Percentiles rank a stretch among this genome's conserved stretches.
phyloP scores from a whole-genome alignment of 768 basidiomycete species.

The Mycena indigotica region DNA sequence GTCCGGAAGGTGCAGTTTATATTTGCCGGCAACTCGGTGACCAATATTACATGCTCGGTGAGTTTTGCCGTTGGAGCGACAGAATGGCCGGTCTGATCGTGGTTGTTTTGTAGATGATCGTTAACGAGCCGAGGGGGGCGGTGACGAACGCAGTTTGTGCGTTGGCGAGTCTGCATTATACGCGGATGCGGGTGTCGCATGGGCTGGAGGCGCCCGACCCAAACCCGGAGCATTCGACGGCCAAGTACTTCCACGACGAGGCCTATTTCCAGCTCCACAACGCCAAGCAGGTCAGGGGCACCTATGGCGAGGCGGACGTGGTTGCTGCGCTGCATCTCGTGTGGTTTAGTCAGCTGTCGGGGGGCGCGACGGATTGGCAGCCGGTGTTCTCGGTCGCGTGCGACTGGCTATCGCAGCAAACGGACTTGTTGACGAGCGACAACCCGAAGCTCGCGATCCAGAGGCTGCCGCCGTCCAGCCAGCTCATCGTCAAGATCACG shows the following conservation, averaged over 20 bases:
- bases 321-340: slow-evolving; percentile 79
- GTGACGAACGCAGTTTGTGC: slow-evolving; percentile 76
- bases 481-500: slow-evolving; percentile 67
- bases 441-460: slow-evolving; percentile 63
- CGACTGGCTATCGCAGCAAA: slow-evolving; percentile 71
- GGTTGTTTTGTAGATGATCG: slow-evolving; percentile 44
- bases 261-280: slow-evolving; percentile 63
- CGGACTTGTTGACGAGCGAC: slow-evolving; percentile 61
- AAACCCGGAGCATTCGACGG: slow-evolving; percentile 57
- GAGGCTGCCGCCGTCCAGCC: slow-evolving; percentile 53
- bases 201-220: slow-evolving; percentile 59
- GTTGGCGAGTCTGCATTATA: slow-evolving; percentile 71
- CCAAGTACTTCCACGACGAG: slow-evolving; percentile 67
- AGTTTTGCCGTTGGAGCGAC: no score
- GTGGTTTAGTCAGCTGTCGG: slow-evolving; percentile 70
- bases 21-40: slow-evolving; percentile 63
- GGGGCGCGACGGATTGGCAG: slow-evolving; percentile 71
- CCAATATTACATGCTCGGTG: slow-evolving; percentile 68
- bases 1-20: slow-evolving; percentile 68
- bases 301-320: slow-evolving; percentile 68
- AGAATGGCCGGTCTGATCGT: slow-evolving; percentile 10
- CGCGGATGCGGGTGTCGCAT: slow-evolving; percentile 59
- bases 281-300: slow-evolving; percentile 54
- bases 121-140: slow-evolving; percentile 68
- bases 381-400: slow-evolving; percentile 67